A percentile compares a stretch with the other conserved stretches of the same genome.
Conservation (phyloP, 306 rosid species). For the Cicer cuneatum region DNA sequence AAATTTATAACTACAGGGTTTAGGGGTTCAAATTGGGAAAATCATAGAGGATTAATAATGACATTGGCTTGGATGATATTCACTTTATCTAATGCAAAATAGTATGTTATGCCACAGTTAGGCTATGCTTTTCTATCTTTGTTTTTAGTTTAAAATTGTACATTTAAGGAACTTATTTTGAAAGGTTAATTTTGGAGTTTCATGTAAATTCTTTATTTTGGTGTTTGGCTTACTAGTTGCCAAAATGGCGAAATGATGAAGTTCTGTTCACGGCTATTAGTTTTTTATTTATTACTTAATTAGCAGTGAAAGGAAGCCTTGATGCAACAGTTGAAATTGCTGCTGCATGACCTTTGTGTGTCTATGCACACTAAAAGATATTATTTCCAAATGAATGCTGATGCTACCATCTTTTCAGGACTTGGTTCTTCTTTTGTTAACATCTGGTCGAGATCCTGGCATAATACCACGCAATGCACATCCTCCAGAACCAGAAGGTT, state of each 20-base stretch:
- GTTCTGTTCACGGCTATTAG: slow-evolving; percentile 22
- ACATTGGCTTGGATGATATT: not conserved
- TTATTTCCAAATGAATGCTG: slow-evolving; percentile 21
- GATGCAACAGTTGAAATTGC: slow-evolving; percentile 1
- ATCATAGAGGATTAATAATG: slow-evolving; percentile 12
- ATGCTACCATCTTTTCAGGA: slow-evolving; percentile 56
- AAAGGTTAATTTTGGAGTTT: slow-evolving; percentile 20
- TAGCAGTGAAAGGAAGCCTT: not conserved
- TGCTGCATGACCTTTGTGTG: not conserved
- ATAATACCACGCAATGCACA: slow-evolving; percentile 93
- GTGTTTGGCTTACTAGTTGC: slow-evolving; percentile 31
- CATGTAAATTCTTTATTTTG: slow-evolving; percentile 7
- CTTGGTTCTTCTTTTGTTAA: slow-evolving; percentile 80
- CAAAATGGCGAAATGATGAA: slow-evolving; percentile 5
- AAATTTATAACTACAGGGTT: not conserved
- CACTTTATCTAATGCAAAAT: slow-evolving; percentile 18
- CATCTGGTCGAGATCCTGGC: slow-evolving; percentile 99
- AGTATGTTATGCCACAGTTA: not conserved
- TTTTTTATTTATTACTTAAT: slow-evolving; percentile 5
- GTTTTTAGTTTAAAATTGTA: slow-evolving; percentile 22
- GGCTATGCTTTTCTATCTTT: not conserved
- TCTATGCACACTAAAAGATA: slow-evolving; percentile 9
- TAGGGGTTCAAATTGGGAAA: slow-evolving; percentile 1
- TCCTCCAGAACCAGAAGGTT: slow-evolving; percentile 96
- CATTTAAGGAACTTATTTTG: slow-evolving; percentile 31